Evolutionary conservation across 768 basidiomycete species (phyloP), one percentile per base, ranked within the genome.

Genomic region (Lactarius hatsudake): DNA sequence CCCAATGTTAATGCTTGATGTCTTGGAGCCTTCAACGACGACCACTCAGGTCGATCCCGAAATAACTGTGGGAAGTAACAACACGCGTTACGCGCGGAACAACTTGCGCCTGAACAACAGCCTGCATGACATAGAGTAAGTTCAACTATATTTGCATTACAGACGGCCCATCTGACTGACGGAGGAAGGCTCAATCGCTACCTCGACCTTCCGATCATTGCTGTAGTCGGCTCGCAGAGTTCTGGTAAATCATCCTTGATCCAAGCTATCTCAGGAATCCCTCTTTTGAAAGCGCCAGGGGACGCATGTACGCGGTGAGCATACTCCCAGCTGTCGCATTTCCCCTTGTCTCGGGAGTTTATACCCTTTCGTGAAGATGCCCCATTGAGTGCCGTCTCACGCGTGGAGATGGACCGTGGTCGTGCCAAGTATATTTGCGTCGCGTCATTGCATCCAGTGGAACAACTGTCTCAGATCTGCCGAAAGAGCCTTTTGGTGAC

Each of bases 211-310:
- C 76, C 77, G 5, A 71, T 64, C 8, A 75, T 77, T 34, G 73
- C 65, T 1, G 74, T 77, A 1, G 45, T 75, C 17, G 77, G 76
- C 17, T 74, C 74, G 4, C 77, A 77, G 51, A 74, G 72, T 40
- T 73, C 73, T 2, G 76, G 76, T 1, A 77, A 77, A 42, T 75
- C 74, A 7, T 77, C 76, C 12, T 61, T 76, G 3, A 76, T 77
- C 36, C 74, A 77, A 40, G 70, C 73, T 17, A 75, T 75, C 30
- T 72, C 74, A 0, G 69, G 74, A 45, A 66, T 76, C 8, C 69
- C 67, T 0, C 63, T 77, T 26, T 72, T 75, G 23, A 70, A 72
- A 17, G 73, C 71, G 10, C 68, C 68, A 0, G 75, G 73, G 2
- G 59, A 66, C 5, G 72, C 76, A 18, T 77, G 76, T 38, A 77